Evolutionary conservation across 208 protist species (phyloP).

Genomic region (Kentomonas sorsogonicus): DNA sequence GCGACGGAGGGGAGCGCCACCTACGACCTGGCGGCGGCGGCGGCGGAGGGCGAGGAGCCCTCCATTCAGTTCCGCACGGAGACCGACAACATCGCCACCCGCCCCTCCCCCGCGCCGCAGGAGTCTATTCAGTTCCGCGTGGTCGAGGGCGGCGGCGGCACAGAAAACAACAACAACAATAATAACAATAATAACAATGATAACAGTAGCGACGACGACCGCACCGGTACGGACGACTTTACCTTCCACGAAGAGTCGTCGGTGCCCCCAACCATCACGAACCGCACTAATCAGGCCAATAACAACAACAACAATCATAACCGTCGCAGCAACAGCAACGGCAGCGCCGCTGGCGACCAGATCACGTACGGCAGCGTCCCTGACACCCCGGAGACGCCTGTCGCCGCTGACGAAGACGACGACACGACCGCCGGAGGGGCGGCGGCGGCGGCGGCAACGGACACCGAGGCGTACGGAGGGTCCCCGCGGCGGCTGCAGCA

Average conservation of each 20-base stretch:
- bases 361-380: not conserved
- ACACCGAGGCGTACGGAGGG: too few relatives aligned
- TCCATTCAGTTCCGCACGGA: not conserved
- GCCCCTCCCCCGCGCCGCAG: not conserved
- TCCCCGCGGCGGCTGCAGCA: too few relatives aligned
- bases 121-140: too few relatives aligned
- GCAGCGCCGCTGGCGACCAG: not conserved
- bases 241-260: too few relatives aligned
- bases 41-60: conserved; percentile 1
- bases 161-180: not conserved
- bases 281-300: too few relatives aligned
- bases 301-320: too few relatives aligned
- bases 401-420: not conserved
- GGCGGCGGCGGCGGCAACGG: too few relatives aligned
- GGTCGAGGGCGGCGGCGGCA: not conserved
- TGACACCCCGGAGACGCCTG: not conserved
- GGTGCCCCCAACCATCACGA: too few relatives aligned
- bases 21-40: conserved; percentile 12
- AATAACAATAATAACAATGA: conserved; percentile 1
- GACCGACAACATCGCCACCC: not conserved
- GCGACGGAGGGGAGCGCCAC: conserved; percentile 16
- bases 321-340: too few relatives aligned
- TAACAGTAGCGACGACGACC: too few relatives aligned
- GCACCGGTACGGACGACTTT: too few relatives aligned
- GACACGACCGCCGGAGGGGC: too few relatives aligned